Evolutionary conservation across 2,329 filamentous ascomycete genomes (phyloP).

Genomic region (Phaeosphaeriaceae sp.): DNA sequence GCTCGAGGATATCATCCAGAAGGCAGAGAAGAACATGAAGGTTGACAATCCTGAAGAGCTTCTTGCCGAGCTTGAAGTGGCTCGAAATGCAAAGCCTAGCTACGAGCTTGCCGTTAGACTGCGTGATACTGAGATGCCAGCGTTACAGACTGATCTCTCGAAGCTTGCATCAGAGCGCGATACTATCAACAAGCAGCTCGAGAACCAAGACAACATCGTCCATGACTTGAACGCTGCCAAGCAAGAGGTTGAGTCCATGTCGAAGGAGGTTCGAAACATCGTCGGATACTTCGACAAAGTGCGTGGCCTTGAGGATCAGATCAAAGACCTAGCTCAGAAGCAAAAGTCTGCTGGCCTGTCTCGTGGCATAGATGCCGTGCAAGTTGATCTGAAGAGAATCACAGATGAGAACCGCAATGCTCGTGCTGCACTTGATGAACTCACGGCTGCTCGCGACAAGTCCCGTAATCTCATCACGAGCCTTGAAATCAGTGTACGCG

Average conservation of each 20-base stretch:
- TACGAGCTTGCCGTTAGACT: slow-evolving; percentile 80
- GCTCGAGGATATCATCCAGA: slow-evolving; percentile 65
- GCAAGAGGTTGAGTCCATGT: slow-evolving; percentile 77
- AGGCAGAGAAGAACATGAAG: slow-evolving; percentile 63
- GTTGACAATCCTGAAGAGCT: slow-evolving; percentile 69
- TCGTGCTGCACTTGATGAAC: slow-evolving; percentile 70
- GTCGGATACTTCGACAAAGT: slow-evolving; percentile 76
- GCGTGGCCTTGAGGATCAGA: slow-evolving; percentile 73
- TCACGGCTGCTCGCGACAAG: slow-evolving; percentile 75
- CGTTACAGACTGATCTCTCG: slow-evolving; percentile 69
- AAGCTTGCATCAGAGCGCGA: slow-evolving; percentile 54
- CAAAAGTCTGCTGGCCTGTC: slow-evolving; percentile 72
- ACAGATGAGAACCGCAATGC: slow-evolving; percentile 72
- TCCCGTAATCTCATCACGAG: slow-evolving; percentile 71
- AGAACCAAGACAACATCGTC: slow-evolving; percentile 73
- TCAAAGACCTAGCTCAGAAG: slow-evolving; percentile 77
- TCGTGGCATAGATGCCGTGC: slow-evolving; percentile 83
- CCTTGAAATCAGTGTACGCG: slow-evolving; percentile 79
- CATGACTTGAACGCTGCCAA: slow-evolving; percentile 69
- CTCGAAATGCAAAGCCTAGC: slow-evolving; percentile 64
- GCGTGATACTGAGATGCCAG: slow-evolving; percentile 72
- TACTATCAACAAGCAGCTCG: slow-evolving; percentile 52
- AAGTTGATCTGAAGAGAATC: slow-evolving; percentile 73
- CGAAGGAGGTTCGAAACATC: slow-evolving; percentile 79
- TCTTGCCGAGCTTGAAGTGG: slow-evolving; percentile 66